phyloP scores from a whole-genome alignment of 768 basidiomycete species.

The Leucosporidium creatinivorum region DNA sequence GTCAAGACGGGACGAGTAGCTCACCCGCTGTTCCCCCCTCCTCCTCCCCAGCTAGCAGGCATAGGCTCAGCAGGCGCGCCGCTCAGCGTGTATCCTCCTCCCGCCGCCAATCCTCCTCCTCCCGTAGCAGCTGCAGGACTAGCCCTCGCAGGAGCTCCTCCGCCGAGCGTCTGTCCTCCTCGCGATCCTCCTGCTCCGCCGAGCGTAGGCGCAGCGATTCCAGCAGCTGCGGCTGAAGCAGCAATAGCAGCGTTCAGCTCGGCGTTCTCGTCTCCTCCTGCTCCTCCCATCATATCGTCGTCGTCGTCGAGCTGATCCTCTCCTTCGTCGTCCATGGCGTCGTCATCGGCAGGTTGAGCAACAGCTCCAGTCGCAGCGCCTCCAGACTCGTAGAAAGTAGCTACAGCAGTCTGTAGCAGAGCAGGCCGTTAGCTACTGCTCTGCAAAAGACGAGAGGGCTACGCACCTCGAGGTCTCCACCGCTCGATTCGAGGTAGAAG shows the following conservation, averaged over 20 bases:
- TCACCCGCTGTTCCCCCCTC: not conserved
- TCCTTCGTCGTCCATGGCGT: constrained; percentile 3
- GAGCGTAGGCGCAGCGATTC: not conserved
- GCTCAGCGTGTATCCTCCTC: constrained; percentile 16
- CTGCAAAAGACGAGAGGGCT: fast-evolving
- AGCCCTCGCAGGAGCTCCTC: not conserved
- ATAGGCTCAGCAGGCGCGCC: constrained; percentile 18
- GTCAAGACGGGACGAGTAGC: not conserved
- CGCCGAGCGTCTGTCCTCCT: constrained; percentile 11
- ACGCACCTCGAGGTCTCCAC: constrained; percentile 28
- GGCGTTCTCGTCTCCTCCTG: too few species aligned
- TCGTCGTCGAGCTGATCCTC: constrained; percentile 4
- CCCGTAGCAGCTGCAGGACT: not conserved
- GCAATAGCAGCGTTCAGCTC: not conserved
- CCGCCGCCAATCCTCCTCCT: not conserved
- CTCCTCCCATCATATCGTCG: constrained; percentile 7
- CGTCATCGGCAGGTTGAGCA: not conserved
- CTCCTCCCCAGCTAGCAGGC: constrained; percentile 17
- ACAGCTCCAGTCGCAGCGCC: constrained; percentile 4
- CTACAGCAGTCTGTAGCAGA: constrained; percentile 19
- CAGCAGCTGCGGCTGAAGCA: not conserved
- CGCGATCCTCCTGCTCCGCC: not conserved
- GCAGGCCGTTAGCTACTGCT: not conserved
- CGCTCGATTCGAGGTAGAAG: constrained; percentile 34
- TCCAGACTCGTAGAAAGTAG: constrained; percentile 27